Evolutionary conservation across 768 basidiomycete genomes (phyloP).

Genomic region (Psilocybe subaeruginosa): DNA sequence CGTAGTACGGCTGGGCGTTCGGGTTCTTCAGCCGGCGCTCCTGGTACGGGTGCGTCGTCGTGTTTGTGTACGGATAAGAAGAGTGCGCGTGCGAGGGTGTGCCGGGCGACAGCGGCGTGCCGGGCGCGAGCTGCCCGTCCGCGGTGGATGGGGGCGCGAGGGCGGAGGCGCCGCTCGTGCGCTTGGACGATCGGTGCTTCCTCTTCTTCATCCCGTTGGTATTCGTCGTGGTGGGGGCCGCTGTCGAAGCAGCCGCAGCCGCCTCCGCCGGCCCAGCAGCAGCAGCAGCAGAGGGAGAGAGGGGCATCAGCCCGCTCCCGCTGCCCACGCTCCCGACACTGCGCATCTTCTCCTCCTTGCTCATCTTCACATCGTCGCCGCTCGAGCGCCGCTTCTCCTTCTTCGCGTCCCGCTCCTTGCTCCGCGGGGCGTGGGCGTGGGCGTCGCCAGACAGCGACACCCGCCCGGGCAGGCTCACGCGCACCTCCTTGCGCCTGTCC

Average conservation of each 20-base stretch:
- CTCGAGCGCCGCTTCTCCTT: not conserved
- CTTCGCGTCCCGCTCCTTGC: not conserved
- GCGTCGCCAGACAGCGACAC: not conserved
- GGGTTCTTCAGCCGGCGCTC: slow-evolving; percentile 14
- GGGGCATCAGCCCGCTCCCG: not conserved
- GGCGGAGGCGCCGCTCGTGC: no score
- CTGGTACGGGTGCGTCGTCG: not conserved
- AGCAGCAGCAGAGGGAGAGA: not conserved
- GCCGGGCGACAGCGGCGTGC: not conserved
- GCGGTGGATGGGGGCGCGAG: no score
- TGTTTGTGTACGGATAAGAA: not conserved
- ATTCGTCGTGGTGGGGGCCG: no score
- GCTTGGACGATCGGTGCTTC: no score
- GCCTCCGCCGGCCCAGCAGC: not conserved
- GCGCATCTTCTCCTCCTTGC: no score
- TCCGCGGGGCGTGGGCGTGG: not conserved
- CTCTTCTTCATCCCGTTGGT: no score
- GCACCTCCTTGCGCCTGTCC: slow-evolving; percentile 9
- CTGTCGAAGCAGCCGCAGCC: not conserved
- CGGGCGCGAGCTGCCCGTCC: no score
- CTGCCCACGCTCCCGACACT: no score
- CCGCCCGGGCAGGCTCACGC: slow-evolving; percentile 10
- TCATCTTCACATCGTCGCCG: not conserved
- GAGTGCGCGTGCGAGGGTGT: not conserved
- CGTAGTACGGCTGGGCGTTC: slow-evolving; percentile 27